phyloP scores from a whole-genome alignment of 1,284 basidiomycete genomes.

The Malassezia pachydermatis region DNA sequence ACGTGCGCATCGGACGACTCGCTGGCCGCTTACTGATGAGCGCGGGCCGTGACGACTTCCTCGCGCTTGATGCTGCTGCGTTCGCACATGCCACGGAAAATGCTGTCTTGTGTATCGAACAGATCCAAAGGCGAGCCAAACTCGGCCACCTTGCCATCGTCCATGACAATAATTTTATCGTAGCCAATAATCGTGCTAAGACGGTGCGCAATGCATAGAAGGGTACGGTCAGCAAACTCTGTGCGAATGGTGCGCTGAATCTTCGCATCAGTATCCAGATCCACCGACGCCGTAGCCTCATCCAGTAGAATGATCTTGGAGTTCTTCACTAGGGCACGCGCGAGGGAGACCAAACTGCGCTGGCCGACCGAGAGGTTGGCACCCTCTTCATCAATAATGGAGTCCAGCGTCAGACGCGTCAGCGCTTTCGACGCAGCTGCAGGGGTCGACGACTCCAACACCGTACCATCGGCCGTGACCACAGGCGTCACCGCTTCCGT shows the following conservation, averaged over 20 bases:
- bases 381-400: slow-evolving; percentile 46
- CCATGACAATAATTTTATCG: slow-evolving; percentile 68
- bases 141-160: slow-evolving; percentile 62
- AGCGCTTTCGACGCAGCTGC: slow-evolving; percentile 7
- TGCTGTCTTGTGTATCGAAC: slow-evolving; percentile 54
- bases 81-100: slow-evolving; percentile 63
- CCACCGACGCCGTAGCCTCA: slow-evolving; percentile 69
- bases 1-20: slow-evolving; percentile 50
- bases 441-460: neutral
- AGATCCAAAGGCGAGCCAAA: slow-evolving; percentile 61
- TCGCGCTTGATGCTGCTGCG: slow-evolving; percentile 61
- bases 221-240: slow-evolving; percentile 69
- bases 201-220: slow-evolving; percentile 64
- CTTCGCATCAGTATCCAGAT: slow-evolving; percentile 67
- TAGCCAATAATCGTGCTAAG: slow-evolving; percentile 69
- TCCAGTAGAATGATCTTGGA: slow-evolving; percentile 49
- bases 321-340: slow-evolving; percentile 45
- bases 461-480: neutral
- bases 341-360: slow-evolving; percentile 47
- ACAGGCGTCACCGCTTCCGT: slow-evolving; percentile 9
- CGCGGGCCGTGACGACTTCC: slow-evolving; percentile 23
- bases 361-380: slow-evolving; percentile 47
- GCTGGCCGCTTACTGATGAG: too few relatives aligned
- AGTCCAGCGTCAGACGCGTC: slow-evolving; percentile 40
- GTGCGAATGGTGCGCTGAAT: slow-evolving; percentile 75